phyloP scores from a whole-genome alignment of 345 rosid genomes.

The Corchorus olitorius region DNA sequence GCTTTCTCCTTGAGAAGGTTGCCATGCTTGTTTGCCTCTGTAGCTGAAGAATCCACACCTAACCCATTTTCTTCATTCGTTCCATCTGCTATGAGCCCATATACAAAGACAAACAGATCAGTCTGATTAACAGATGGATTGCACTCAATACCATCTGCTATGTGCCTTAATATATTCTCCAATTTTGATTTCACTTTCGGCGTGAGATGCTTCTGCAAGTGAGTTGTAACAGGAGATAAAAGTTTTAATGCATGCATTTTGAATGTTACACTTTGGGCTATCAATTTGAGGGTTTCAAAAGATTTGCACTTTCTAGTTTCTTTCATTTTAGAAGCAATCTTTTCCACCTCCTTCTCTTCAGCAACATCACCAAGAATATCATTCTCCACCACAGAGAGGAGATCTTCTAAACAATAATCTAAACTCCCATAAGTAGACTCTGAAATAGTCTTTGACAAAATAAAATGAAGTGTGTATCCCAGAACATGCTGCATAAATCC shows the following conservation, averaged over 20 bases:
- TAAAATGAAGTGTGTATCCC: slow-evolving; percentile 71
- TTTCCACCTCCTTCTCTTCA: slow-evolving; percentile 87
- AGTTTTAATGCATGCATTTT: slow-evolving; percentile 65
- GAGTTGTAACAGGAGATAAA: slow-evolving; percentile 62
- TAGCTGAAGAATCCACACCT: slow-evolving; percentile 34
- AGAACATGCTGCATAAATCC: slow-evolving; percentile 88
- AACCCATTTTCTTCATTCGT: slow-evolving; percentile 47
- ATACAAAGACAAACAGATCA: slow-evolving; percentile 66
- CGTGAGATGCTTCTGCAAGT: slow-evolving; percentile 67
- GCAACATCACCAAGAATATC: slow-evolving; percentile 92
- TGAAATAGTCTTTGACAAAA: slow-evolving; percentile 57
- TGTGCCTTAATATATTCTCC: slow-evolving; percentile 71
- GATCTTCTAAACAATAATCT: slow-evolving; percentile 84
- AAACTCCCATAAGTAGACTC: slow-evolving; percentile 51
- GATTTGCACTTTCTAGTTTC: slow-evolving; percentile 79
- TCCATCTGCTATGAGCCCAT: slow-evolving; percentile 64
- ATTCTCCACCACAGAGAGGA: slow-evolving; percentile 65
- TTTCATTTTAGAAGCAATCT: slow-evolving; percentile 87
- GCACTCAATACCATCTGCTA: slow-evolving; percentile 78
- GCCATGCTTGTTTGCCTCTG: slow-evolving; percentile 30
- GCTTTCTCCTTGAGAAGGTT: slow-evolving; percentile 34
- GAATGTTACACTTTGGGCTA: slow-evolving; percentile 72
- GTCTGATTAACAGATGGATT: slow-evolving; percentile 78
- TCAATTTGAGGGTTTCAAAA: slow-evolving; percentile 69
- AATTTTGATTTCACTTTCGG: slow-evolving; percentile 69